phyloP scores from a whole-genome alignment of 352 stramenopile genomes.

The Phytopythium helicoides region DNA sequence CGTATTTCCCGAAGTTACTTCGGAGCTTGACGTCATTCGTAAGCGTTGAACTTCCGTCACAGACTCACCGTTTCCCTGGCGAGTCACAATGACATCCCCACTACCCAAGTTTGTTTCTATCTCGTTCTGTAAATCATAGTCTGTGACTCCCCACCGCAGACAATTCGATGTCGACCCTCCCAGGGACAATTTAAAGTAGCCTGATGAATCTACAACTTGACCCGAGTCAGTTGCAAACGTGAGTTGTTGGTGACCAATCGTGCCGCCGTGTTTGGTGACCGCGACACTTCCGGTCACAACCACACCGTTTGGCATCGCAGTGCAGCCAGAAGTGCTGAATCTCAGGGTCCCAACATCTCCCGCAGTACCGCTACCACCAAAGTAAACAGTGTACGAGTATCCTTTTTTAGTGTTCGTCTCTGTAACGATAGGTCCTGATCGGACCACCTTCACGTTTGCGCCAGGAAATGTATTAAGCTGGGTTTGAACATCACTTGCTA shows the following conservation, averaged over 20 bases:
- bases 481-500: constrained; percentile 9
- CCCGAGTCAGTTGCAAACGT: constrained; percentile 82
- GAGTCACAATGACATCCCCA: constrained; percentile 56
- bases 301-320: neutral
- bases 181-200: constrained; percentile 53
- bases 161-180: constrained; percentile 29
- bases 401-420: constrained; percentile 36
- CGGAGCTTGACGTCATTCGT: constrained; percentile 62
- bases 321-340: constrained; percentile 20
- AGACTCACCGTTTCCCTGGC: constrained; percentile 52
- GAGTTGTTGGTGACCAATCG: constrained; percentile 76
- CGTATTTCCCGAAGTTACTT: constrained; percentile 39
- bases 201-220: constrained; percentile 45
- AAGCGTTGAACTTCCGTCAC: constrained; percentile 71
- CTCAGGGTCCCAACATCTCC: constrained; percentile 75
- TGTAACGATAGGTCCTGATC: constrained; percentile 28
- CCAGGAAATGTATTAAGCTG: constrained; percentile 11
- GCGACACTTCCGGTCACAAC: constrained; percentile 22
- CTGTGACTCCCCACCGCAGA: constrained; percentile 56
- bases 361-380: constrained; percentile 72
- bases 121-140: constrained; percentile 36
- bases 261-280: constrained; percentile 73
- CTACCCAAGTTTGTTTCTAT: constrained; percentile 35
- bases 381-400: constrained; percentile 94
- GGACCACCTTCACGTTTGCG: constrained; percentile 55